These are phyloP conservation scores for Gynandropsis gynandra DNA, from an alignment of 345 rosid genomes.

Conservation along the genomic window DNA sequence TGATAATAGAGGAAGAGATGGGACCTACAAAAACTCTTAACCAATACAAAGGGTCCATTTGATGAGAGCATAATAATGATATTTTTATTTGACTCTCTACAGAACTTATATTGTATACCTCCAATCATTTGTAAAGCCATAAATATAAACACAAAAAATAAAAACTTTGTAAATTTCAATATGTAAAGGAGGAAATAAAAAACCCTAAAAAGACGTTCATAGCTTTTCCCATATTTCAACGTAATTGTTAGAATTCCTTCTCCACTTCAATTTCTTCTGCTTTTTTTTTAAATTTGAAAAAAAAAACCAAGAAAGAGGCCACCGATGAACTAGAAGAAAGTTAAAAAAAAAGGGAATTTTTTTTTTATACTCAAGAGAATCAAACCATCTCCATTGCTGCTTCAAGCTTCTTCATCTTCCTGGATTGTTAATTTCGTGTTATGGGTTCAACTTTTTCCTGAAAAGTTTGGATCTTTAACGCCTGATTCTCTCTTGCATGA, in stretches of 20 bases:
- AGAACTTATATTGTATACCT: constrained; percentile 18
- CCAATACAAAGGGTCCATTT: constrained; percentile 20
- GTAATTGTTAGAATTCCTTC: constrained; percentile 12
- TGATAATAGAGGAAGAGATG: too few species aligned
- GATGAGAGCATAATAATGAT: constrained; percentile 31
- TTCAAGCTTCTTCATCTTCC: constrained; percentile 14
- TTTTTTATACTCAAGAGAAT: constrained; percentile 32
- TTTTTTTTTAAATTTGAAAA: too few species aligned
- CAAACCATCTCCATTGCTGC: constrained; percentile 44
- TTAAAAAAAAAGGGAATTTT: constrained; percentile 23
- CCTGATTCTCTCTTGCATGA: constrained; percentile 36
- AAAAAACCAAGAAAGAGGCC: constrained; percentile 74
- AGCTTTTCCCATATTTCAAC: constrained; percentile 20
- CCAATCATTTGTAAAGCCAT: constrained; percentile 31
- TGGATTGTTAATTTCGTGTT: constrained; percentile 14
- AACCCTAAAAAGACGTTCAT: too few species aligned
- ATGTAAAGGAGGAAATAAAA: not conserved
- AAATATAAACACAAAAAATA: constrained; percentile 5
- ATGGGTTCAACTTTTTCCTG: constrained; percentile 14
- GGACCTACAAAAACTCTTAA: too few species aligned
- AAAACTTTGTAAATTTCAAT: constrained; percentile 7
- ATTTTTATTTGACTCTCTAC: not conserved
- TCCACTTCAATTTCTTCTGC: constrained; percentile 6
- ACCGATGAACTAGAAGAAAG: constrained; percentile 47
- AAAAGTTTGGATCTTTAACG: constrained; percentile 21